Evolutionary conservation across 2,329 filamentous ascomycete species (phyloP), one percentile per base, ranked within the genome.

Genomic region (Penicillium paneum): DNA sequence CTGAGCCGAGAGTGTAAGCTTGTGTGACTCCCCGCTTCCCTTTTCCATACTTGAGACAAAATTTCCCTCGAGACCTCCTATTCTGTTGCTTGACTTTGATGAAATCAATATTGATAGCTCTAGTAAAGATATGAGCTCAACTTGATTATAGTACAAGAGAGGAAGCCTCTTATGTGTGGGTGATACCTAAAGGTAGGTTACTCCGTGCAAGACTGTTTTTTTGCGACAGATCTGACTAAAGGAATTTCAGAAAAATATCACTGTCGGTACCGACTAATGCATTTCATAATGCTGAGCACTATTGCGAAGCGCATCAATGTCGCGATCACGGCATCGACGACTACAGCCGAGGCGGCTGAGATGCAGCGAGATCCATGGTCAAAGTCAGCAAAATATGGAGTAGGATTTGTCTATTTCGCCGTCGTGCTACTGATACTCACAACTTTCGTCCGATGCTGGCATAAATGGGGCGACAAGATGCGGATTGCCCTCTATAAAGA

Each of bases 391-490:
- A 95, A 96, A 76, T 96, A 97, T 75, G 91, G 82, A 2, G 76
- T 90, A 48, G 90, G 88, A 54, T 96, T 91, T 85, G 90, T 93
- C 13, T 96, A 95, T 73, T 95, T 96, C 67, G 86, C 88, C 49
- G 72, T 95, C 45, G 84, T 86, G 47, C 72, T 97, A 56, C 80
- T 92, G 60, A 81, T 82, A 28, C 66, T 84, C 50, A 85, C 92
- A 5, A 76, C 88, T 11, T 66, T 87, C 11, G 79, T 93, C 68
- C 85, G 91, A 62, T 81, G 89, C 68, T 96, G 92, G 80, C 89
- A 96, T 73, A 86, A 88, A 63, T 96, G 91, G 87, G 91, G 92
- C 64, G 92, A 97, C 78, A 95, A 94, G 76, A 90, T 96, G 62
- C 85, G 92, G 62, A 89, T 92, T 63, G 92, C 91, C 59, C 84